These are phyloP conservation scores for Lanmaoa rubissima DNA, from an alignment of 768 basidiomycete genomes.

Conservation along the genomic window DNA sequence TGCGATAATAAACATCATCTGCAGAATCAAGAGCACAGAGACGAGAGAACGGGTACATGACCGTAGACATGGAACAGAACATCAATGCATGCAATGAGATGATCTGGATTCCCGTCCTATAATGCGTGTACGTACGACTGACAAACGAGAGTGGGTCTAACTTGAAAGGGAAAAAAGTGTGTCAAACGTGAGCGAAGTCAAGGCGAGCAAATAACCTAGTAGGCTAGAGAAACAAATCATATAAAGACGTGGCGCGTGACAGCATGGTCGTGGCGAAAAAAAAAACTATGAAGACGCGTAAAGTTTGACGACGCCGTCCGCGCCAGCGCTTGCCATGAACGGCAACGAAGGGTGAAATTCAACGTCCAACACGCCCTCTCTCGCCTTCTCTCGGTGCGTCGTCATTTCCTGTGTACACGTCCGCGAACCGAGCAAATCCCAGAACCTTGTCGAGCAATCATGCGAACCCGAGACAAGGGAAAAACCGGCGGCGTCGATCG, in stretches of 20 bases:
- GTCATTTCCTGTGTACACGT: slow-evolving; percentile 89
- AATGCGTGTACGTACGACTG: slow-evolving; percentile 22
- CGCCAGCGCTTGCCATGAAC: slow-evolving; percentile 92
- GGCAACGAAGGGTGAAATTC: slow-evolving; percentile 81
- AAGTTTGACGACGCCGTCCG: slow-evolving; percentile 90
- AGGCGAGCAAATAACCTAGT: slow-evolving; percentile 12
- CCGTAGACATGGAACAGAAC: background rate
- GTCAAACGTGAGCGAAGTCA: slow-evolving; percentile 10
- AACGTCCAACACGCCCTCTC: slow-evolving; percentile 88
- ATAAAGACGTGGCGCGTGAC: background rate
- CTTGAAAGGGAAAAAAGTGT: background rate
- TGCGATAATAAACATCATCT: background rate
- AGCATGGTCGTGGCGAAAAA: background rate
- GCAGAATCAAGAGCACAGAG: background rate
- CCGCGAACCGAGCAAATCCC: slow-evolving; percentile 82
- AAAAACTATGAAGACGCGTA: slow-evolving; percentile 71
- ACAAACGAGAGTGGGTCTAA: slow-evolving; percentile 13
- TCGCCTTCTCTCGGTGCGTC: slow-evolving; percentile 83
- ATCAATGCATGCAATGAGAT: slow-evolving; percentile 14
- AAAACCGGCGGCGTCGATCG: slow-evolving; percentile 84
- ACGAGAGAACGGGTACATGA: background rate
- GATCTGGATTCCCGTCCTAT: slow-evolving; percentile 27
- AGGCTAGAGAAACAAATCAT: background rate
- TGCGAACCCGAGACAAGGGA: slow-evolving; percentile 88
- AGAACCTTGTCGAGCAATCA: slow-evolving; percentile 92